These are phyloP conservation scores for Metschnikowia drakensbergensis DNA, from an alignment of 805 yeast species.

Conservation along the genomic window DNA sequence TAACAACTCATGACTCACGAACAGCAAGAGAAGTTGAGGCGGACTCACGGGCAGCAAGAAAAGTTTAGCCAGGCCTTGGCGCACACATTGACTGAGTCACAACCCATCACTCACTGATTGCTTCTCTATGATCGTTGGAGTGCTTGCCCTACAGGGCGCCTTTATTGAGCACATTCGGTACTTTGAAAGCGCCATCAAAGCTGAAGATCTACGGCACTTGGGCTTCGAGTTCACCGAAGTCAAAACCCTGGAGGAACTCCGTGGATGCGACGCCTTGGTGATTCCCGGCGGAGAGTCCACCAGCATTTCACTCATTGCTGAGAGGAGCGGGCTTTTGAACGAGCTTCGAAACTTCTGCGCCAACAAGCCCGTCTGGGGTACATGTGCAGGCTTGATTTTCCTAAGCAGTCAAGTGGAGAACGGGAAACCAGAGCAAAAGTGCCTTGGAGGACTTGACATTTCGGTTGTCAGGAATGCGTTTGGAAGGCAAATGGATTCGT, in stretches of 20 bases:
- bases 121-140: slow-evolving; percentile 50
- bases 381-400: slow-evolving; percentile 79
- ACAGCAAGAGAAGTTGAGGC: too few relatives aligned
- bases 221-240: slow-evolving; percentile 44
- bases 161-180: slow-evolving; percentile 60
- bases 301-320: slow-evolving; percentile 66
- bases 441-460: slow-evolving; percentile 63
- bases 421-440: slow-evolving; percentile 50
- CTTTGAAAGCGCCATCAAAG: slow-evolving; percentile 12
- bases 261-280: slow-evolving; percentile 53
- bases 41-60: too few relatives aligned
- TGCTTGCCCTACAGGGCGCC: slow-evolving; percentile 77
- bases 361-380: slow-evolving; percentile 69
- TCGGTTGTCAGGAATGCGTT: slow-evolving; percentile 69
- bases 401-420: slow-evolving; percentile 52
- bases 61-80: too few relatives aligned
- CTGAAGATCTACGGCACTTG: slow-evolving; percentile 12
- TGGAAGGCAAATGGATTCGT: slow-evolving; percentile 73
- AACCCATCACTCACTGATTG: background rate
- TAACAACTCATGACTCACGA: too few relatives aligned
- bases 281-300: slow-evolving; percentile 76
- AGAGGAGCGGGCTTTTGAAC: slow-evolving; percentile 53
- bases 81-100: too few relatives aligned
- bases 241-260: slow-evolving; percentile 48
- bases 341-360: slow-evolving; percentile 52